These are phyloP conservation scores for Coemansia sp. DNA, from an alignment of 192 early-diverging fungal genomes.

Conservation along the genomic window DNA sequence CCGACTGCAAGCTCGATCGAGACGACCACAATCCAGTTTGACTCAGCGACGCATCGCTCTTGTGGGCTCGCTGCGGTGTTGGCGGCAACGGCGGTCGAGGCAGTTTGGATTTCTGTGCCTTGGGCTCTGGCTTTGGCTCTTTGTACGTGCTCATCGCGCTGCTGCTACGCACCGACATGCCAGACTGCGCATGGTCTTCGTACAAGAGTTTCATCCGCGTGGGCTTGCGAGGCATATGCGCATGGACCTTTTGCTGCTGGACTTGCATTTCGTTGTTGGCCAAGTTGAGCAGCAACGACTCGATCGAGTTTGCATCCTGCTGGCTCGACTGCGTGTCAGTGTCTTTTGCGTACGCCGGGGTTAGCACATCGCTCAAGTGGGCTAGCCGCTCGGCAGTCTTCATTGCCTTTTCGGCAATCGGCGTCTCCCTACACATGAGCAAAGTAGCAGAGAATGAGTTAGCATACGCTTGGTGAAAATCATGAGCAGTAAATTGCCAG, in stretches of 20 bases:
- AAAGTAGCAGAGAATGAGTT: neutral
- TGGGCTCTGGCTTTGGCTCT: conserved; percentile 8
- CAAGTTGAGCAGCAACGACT: conserved; percentile 47
- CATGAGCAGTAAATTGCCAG: neutral
- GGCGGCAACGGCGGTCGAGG: conserved; percentile 9
- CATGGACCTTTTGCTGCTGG: conserved; percentile 53
- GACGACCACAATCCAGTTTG: conserved; percentile 43
- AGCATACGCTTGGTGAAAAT: neutral
- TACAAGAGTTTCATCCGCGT: conserved; percentile 55
- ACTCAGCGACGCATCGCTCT: conserved; percentile 21
- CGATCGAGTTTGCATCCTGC: conserved; percentile 37
- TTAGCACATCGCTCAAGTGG: conserved; percentile 50
- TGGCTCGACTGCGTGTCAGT: conserved; percentile 5
- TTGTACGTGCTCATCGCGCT: conserved; percentile 21
- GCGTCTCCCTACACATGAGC: conserved; percentile 32
- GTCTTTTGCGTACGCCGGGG: conserved; percentile 36
- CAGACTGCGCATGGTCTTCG: conserved; percentile 43
- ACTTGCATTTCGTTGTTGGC: conserved; percentile 56
- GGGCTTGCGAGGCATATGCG: conserved; percentile 47
- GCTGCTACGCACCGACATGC: conserved; percentile 24
- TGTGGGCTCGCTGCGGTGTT: neutral
- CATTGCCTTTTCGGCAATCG: conserved; percentile 39
- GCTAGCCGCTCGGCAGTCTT: conserved; percentile 52
- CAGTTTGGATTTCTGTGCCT: conserved; percentile 6
- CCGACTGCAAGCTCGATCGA: conserved; percentile 12